Base-by-base conservation (phyloP, 2,329 filamentous ascomycete species). In the Pseudohalonectria lignicola region DNA sequence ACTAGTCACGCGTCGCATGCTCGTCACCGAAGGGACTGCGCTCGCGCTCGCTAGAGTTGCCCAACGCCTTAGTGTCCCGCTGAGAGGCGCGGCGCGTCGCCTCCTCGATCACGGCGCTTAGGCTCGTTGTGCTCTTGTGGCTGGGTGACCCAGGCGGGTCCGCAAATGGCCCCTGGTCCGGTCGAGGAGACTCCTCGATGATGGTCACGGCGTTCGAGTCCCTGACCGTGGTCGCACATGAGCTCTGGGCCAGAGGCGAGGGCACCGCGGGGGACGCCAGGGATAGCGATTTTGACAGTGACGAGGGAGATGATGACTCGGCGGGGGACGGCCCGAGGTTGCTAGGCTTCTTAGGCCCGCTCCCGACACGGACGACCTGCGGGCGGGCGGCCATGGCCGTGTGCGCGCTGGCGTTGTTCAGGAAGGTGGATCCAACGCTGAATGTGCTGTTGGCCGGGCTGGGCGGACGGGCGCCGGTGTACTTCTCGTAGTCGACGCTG, bases 391-490 rank as follows among this genome's bases (percentile, higher is more conserved):
- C 67, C 18, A 66, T 71, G 12, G 71, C 73, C 2, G 74, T 79
- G 26, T 68, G 63, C 28, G 69, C 63, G 49, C 64, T 76, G 45
- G 74, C 74, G 44, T 70, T 79, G 61, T 77, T 82, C 47, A 82
- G 61, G 55, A 81, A 81, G 2, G 78, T 79, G 16, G 77, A 78
- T 15, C 78, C 77, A 40, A 82, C 74, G 49, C 76, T 81, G 53
- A 82, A 82, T 26, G 73, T 70, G 56, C 69, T 73, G 39, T 61
- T 67, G 10, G 57, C 47, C 5, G 64, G 65, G 49, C 74, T 79
- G 47, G 66, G 68, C 17, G 67, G 76, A 41, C 61, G 64, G 15
- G 6, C 50, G 49, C 41, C 49, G 26, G 61, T 66, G 52, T 76
- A 79, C 52, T 69, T 75, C 43, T 71, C 70, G 45, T 71, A 75